Evolutionary conservation across 2,329 filamentous ascomycete genomes (phyloP).

Genomic region (Colletotrichum tamarilloi): DNA sequence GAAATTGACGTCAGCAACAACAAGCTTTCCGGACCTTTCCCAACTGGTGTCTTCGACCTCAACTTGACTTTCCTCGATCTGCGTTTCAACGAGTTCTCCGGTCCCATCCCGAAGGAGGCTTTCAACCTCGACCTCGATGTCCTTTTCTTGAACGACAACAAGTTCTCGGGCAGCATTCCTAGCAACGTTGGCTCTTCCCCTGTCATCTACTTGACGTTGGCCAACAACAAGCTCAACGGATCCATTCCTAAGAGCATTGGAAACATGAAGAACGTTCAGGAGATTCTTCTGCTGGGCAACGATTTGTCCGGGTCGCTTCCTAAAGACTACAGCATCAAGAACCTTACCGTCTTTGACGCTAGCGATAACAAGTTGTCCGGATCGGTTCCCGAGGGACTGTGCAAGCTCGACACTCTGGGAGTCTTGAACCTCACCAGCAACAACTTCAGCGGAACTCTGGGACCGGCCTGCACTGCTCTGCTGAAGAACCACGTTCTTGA

Average conservation of each 20-base stretch:
- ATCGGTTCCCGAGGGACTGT: slow-evolving; percentile 1
- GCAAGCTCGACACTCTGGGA: background rate
- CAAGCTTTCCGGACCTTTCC: slow-evolving; percentile 10
- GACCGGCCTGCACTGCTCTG: slow-evolving; percentile 12
- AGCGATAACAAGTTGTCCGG: slow-evolving; percentile 20
- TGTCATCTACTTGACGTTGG: background rate
- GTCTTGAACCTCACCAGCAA: slow-evolving; percentile 10
- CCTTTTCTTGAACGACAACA: slow-evolving; percentile 18
- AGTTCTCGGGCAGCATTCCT: slow-evolving; percentile 15
- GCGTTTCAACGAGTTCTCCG: slow-evolving; percentile 17
- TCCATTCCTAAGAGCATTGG: background rate
- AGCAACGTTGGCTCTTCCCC: slow-evolving; percentile 11
- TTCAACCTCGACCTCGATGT: slow-evolving; percentile 15
- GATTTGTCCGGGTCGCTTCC: slow-evolving; percentile 3
- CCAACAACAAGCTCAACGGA: slow-evolving; percentile 14
- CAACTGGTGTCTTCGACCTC: background rate
- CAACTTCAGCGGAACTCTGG: slow-evolving; percentile 6
- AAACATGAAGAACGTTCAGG: background rate
- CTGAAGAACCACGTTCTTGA: slow-evolving; percentile 1
- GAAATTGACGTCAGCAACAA: slow-evolving; percentile 14
- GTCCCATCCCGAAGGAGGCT: background rate
- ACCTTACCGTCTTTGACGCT: slow-evolving; percentile 13
- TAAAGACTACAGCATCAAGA: background rate
- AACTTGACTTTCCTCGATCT: slow-evolving; percentile 5
- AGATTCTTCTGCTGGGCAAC: slow-evolving; percentile 17